A percentile compares a stretch with the other conserved stretches of the same genome.
phyloP scores from a whole-genome alignment of 345 rosid species.

The Ailanthus altissimus region DNA sequence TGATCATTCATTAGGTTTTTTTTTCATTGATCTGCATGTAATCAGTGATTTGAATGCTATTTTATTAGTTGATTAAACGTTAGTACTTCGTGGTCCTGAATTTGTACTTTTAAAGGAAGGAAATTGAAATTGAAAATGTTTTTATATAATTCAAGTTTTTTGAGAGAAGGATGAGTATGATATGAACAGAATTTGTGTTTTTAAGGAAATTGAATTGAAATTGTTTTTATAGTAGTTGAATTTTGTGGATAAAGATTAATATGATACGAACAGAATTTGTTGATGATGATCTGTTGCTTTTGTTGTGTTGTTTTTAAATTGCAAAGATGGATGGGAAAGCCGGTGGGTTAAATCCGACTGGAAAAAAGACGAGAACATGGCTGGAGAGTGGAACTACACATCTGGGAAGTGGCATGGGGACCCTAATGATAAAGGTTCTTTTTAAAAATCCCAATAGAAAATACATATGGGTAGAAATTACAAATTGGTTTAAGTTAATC shows the following conservation, averaged over 20 bases:
- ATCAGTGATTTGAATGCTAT: background rate
- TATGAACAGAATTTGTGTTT: no score
- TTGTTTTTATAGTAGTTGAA: no score
- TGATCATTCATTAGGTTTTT: background rate
- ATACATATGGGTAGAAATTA: background rate
- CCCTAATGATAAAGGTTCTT: conserved; percentile 75
- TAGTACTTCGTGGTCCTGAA: background rate
- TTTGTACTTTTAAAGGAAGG: background rate
- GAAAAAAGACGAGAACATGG: conserved; percentile 85
- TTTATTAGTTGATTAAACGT: background rate
- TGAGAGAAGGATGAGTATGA: no score
- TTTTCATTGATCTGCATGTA: background rate
- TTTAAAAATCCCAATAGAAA: background rate
- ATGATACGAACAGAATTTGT: background rate
- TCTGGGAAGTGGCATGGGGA: conserved; percentile 95
- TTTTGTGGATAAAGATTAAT: background rate
- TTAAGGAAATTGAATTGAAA: no score
- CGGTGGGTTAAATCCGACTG: conserved; percentile 91
- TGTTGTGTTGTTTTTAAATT: background rate
- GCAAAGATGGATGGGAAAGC: conserved; percentile 89
- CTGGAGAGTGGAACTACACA: conserved; percentile 93
- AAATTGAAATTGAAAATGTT: background rate
- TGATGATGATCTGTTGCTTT: background rate
- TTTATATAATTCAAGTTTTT: no score
- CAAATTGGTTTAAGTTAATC: background rate